Evolutionary conservation across 108 stramenopile species (phyloP).

Genomic region (Pseudonitzschia delicatissima): DNA sequence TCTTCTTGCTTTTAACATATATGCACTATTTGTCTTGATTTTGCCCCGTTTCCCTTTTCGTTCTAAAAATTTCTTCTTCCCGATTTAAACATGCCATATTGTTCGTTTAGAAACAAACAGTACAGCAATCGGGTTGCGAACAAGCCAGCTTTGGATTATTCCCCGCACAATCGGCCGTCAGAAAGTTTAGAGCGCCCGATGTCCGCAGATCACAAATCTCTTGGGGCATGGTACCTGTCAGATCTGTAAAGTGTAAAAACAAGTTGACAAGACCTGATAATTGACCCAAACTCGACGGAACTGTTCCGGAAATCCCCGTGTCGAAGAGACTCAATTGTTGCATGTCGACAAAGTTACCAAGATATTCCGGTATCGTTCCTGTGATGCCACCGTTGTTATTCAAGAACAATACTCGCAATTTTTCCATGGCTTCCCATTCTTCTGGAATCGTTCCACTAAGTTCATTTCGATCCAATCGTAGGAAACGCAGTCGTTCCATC

Average conservation of each 20-base stretch:
- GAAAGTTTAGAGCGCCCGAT: slow-evolving; percentile 11
- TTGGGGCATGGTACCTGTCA: slow-evolving; percentile 42
- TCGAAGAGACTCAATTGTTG: slow-evolving; percentile 26
- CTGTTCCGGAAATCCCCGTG: slow-evolving; percentile 29
- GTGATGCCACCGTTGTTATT: slow-evolving; percentile 32
- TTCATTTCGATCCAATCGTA: slow-evolving; percentile 32
- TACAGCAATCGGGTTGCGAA: slow-evolving; percentile 31
- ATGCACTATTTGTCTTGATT: too few relatives aligned
- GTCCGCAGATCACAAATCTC: slow-evolving; percentile 37
- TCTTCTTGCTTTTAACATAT: too few relatives aligned
- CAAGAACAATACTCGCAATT: slow-evolving; percentile 17
- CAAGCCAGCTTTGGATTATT: slow-evolving; percentile 22
- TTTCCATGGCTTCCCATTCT: slow-evolving; percentile 6
- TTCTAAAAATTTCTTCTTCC: too few relatives aligned
- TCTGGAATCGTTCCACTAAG: slow-evolving; percentile 35
- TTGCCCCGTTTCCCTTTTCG: too few relatives aligned
- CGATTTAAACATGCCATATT: too few relatives aligned
- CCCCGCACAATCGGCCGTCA: slow-evolving; percentile 31
- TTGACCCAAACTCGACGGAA: slow-evolving; percentile 35
- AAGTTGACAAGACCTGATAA: slow-evolving; percentile 24
- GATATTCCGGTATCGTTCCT: slow-evolving; percentile 37
- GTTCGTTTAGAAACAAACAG: slow-evolving; percentile 23
- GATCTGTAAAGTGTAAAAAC: slow-evolving; percentile 25
- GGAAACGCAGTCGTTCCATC: slow-evolving; percentile 19
- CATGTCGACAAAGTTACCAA: slow-evolving; percentile 30